Evolutionary conservation across 208 protist species (phyloP).

Genomic region (Zelonia costaricensis): DNA sequence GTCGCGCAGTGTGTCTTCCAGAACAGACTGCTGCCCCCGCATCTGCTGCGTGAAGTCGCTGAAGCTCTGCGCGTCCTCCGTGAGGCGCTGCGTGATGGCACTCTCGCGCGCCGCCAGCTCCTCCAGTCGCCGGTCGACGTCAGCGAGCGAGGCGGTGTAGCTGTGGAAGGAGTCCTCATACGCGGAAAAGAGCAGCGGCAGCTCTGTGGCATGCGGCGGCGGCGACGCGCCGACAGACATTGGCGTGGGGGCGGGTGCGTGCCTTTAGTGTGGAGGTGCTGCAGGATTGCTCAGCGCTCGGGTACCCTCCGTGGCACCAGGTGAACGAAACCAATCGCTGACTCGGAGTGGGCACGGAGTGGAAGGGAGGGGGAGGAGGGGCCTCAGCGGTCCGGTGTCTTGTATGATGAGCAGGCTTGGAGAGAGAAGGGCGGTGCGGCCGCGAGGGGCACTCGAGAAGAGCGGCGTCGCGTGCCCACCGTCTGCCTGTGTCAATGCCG

Average conservation of each 20-base stretch:
- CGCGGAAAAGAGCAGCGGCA: slow-evolving; percentile 5
- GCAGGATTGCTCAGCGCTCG: too few relatives aligned
- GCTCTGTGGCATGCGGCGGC: not conserved
- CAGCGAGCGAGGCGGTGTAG: not conserved
- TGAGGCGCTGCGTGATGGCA: not conserved
- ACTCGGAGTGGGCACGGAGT: too few relatives aligned
- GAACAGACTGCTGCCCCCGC: not conserved
- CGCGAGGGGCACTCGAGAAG: too few relatives aligned
- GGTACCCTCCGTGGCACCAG: too few relatives aligned
- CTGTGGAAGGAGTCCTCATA: slow-evolving; percentile 11
- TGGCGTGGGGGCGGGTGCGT: too few relatives aligned
- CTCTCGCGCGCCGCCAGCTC: not conserved
- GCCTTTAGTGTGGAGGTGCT: too few relatives aligned
- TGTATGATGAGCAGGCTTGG: not conserved
- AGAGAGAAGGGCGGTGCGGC: not conserved
- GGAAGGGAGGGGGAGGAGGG: too few relatives aligned
- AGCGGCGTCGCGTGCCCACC: too few relatives aligned
- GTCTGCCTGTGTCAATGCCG: too few relatives aligned
- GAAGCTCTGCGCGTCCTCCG: not conserved
- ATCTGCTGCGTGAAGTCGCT: not conserved
- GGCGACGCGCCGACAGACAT: too few relatives aligned
- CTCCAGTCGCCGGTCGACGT: slow-evolving; percentile 3
- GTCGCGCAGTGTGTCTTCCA: not conserved
- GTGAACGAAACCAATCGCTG: too few relatives aligned
- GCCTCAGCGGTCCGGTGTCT: too few relatives aligned